These are phyloP conservation scores for Drosera spatulata DNA, from an alignment of 179 eudicot genomes.

Conservation along the genomic window DNA sequence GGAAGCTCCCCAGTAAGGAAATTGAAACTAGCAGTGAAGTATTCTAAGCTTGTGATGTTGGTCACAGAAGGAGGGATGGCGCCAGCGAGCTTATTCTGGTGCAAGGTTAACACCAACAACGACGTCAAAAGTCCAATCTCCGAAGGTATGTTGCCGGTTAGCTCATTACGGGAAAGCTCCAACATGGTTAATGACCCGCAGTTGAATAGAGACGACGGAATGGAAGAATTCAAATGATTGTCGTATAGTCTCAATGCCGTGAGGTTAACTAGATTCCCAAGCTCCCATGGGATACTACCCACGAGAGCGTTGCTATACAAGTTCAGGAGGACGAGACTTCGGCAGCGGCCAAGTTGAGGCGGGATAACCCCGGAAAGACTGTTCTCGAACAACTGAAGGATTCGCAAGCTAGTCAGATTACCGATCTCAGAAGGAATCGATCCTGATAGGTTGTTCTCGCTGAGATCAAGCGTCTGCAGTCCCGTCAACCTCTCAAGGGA, in stretches of 20 bases:
- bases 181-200: conserved; percentile 44
- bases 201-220: conserved; percentile 44
- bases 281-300: conserved; percentile 56
- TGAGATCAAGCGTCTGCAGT: conserved; percentile 26
- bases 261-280: conserved; percentile 49
- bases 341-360: conserved; percentile 38
- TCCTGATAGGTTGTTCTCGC: conserved; percentile 34
- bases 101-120: conserved; percentile 47
- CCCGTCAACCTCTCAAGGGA: conserved; percentile 36
- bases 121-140: conserved; percentile 43
- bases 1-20: conserved; percentile 64
- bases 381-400: conserved; percentile 29
- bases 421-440: conserved; percentile 39
- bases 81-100: conserved; percentile 54
- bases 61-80: conserved; percentile 55
- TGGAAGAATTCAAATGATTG: conserved; percentile 44
- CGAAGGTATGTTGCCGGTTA: conserved; percentile 45
- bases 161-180: conserved; percentile 49
- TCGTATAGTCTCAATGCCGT: conserved; percentile 29
- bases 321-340: conserved; percentile 35
- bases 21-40: conserved; percentile 51
- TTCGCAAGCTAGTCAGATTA: conserved; percentile 25
- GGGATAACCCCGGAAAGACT: conserved; percentile 40
- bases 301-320: conserved; percentile 35
- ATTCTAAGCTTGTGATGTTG: conserved; percentile 37